Conservation (phyloP, 352 stramenopile genomes). For the Globisporangium lucens region DNA sequence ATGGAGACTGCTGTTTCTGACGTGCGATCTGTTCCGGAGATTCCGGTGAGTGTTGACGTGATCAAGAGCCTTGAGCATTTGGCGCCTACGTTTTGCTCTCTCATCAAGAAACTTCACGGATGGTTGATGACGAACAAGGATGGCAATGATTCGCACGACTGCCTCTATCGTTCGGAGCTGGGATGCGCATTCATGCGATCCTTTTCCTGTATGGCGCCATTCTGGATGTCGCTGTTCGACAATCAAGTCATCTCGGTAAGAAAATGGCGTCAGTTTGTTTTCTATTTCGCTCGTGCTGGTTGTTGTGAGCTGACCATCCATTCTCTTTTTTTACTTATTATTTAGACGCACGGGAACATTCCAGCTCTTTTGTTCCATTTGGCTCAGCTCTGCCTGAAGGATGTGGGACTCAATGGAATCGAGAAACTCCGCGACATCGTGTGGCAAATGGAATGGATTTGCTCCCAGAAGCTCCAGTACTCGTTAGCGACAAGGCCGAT, state of each 20-base stretch:
- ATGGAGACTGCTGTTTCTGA: constrained; percentile 18
- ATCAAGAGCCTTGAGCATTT: constrained; percentile 34
- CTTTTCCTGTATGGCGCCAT: constrained; percentile 40
- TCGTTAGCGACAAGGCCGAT: constrained; percentile 45
- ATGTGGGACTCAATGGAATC: constrained; percentile 34
- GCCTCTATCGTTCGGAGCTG: constrained; percentile 44
- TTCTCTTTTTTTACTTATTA: constrained; percentile 5
- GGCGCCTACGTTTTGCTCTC: constrained; percentile 30
- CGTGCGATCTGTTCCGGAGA: constrained; percentile 24
- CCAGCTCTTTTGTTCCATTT: constrained; percentile 59
- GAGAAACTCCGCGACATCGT: constrained; percentile 31
- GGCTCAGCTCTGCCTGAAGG: constrained; percentile 47
- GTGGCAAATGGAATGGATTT: constrained; percentile 48
- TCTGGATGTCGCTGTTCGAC: constrained; percentile 55
- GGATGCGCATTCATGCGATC: constrained; percentile 50
- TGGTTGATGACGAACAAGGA: constrained; percentile 29
- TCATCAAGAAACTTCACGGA: constrained; percentile 37
- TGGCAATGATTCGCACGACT: constrained; percentile 10
- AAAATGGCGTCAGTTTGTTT: neutral
- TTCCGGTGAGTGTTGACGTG: constrained; percentile 23
- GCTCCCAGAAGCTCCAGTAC: constrained; percentile 36
- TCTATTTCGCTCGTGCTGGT: too few relatives aligned
- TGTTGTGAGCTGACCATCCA: neutral
- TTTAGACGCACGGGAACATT: constrained; percentile 54
- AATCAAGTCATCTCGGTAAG: constrained; percentile 60